Conservation (phyloP, 257 asterid species). For the Ophiorrhiza pumila region DNA sequence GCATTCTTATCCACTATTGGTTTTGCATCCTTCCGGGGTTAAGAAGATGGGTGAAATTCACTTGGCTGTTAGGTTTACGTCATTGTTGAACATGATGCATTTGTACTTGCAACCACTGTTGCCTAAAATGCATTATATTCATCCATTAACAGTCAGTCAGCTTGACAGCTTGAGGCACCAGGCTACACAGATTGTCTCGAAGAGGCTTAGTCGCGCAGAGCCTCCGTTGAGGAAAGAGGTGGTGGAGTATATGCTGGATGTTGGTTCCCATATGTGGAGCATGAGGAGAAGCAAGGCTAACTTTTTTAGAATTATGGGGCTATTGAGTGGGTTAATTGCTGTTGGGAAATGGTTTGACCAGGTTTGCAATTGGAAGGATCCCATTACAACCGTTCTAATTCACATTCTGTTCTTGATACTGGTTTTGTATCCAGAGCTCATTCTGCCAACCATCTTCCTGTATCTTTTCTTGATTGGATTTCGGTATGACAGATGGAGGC, state of each 20-base stretch:
- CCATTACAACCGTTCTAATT: constrained; percentile 45
- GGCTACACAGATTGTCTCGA: constrained; percentile 46
- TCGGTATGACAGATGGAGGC: constrained; percentile 55
- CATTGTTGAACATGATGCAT: constrained; percentile 51
- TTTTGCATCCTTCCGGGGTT: constrained; percentile 47
- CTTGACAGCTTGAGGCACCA: constrained; percentile 55
- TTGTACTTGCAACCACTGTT: constrained; percentile 46
- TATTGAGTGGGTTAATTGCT: constrained; percentile 40
- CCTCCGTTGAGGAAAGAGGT: constrained; percentile 52
- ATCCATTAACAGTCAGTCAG: constrained; percentile 44
- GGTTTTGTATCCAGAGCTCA: constrained; percentile 47
- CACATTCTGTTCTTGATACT: constrained; percentile 45
- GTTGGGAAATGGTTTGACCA: constrained; percentile 54
- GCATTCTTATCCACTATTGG: constrained; percentile 44
- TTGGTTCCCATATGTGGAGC: constrained; percentile 58
- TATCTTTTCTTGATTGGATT: constrained; percentile 49
- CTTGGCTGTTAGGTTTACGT: constrained; percentile 42
- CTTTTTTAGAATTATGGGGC: constrained; percentile 52
- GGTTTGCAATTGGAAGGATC: constrained; percentile 51
- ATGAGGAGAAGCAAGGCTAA: constrained; percentile 59
- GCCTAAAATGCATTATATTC: constrained; percentile 50
- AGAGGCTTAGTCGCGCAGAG: constrained; percentile 50
- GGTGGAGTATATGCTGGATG: constrained; percentile 51
- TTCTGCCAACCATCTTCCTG: constrained; percentile 48
- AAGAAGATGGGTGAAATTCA: constrained; percentile 57